These are phyloP conservation scores for Umbelopsis sp. DNA, from an alignment of 192 early-diverging fungal genomes.

Conservation along the genomic window DNA sequence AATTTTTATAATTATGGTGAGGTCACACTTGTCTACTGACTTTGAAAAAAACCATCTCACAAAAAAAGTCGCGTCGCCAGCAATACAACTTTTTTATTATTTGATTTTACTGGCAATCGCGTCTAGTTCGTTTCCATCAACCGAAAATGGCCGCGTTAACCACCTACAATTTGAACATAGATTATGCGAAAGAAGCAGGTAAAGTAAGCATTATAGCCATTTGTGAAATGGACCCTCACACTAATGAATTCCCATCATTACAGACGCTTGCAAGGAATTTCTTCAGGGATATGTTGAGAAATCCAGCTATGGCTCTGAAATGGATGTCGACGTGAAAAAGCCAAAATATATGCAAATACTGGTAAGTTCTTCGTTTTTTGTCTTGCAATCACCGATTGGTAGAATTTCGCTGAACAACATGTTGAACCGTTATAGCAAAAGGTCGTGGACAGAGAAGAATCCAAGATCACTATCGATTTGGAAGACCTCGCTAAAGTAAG, in stretches of 20 bases:
- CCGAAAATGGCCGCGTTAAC: constrained; percentile 9
- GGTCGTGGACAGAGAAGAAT: constrained; percentile 62
- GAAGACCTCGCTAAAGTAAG: constrained; percentile 65
- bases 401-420: not conserved
- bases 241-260: not conserved
- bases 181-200: constrained; percentile 15
- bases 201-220: not conserved
- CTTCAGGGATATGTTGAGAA: constrained; percentile 1
- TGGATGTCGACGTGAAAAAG: constrained; percentile 19
- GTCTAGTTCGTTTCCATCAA: not conserved
- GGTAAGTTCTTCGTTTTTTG: constrained; percentile 19
- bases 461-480: constrained; percentile 63
- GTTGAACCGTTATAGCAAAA: constrained; percentile 46
- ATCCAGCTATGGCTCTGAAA: not conserved
- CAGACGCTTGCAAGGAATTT: constrained; percentile 13
- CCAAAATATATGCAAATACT: constrained; percentile 52
- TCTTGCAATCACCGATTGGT: no score
- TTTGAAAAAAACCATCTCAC: not conserved
- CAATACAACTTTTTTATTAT: not conserved
- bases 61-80: constrained; percentile 13
- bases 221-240: no score
- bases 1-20: not conserved
- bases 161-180: constrained; percentile 1
- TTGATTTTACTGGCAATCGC: not conserved
- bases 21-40: not conserved